Conservation (phyloP, 352 stramenopile genomes). For the Phytophthora podocarpi region DNA sequence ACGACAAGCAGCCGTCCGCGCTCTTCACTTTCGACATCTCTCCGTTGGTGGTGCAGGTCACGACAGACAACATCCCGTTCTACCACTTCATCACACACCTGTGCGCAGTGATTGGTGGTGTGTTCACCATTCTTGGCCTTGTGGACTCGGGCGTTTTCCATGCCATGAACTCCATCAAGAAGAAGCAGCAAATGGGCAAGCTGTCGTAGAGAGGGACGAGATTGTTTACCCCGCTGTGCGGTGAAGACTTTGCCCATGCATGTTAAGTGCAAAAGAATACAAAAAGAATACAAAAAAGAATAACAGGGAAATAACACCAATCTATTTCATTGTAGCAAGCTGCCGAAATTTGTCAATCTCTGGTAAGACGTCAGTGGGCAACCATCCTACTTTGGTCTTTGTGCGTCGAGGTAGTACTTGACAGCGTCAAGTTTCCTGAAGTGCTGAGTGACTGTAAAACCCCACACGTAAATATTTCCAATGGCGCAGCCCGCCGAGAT, state of each 20-base stretch:
- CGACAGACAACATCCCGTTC: conserved; percentile 71
- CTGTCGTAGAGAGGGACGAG: conserved; percentile 43
- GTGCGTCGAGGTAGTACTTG: conserved; percentile 68
- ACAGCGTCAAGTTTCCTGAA: conserved; percentile 69
- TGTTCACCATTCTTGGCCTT: conserved; percentile 87
- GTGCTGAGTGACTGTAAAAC: conserved; percentile 62
- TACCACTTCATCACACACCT: conserved; percentile 87
- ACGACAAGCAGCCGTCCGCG: conserved; percentile 58
- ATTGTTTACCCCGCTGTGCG: background rate
- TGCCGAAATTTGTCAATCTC: no score
- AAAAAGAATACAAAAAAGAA: background rate
- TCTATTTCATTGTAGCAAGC: conserved; percentile 28
- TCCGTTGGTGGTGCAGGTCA: conserved; percentile 75
- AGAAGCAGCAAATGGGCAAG: conserved; percentile 85
- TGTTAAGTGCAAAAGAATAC: conserved; percentile 14
- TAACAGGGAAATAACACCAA: conserved; percentile 25
- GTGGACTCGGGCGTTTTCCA: conserved; percentile 84
- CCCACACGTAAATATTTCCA: conserved; percentile 83
- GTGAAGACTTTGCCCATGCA: conserved; percentile 19
- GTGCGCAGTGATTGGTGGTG: conserved; percentile 83
- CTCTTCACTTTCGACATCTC: conserved; percentile 87
- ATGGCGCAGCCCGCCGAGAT: conserved; percentile 76
- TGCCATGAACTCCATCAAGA: conserved; percentile 84
- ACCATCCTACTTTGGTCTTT: conserved; percentile 20
- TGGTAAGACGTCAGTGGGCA: background rate